These are phyloP conservation scores for Globisporangium perplexum DNA, from an alignment of 352 stramenopile genomes.

Conservation along the genomic window DNA sequence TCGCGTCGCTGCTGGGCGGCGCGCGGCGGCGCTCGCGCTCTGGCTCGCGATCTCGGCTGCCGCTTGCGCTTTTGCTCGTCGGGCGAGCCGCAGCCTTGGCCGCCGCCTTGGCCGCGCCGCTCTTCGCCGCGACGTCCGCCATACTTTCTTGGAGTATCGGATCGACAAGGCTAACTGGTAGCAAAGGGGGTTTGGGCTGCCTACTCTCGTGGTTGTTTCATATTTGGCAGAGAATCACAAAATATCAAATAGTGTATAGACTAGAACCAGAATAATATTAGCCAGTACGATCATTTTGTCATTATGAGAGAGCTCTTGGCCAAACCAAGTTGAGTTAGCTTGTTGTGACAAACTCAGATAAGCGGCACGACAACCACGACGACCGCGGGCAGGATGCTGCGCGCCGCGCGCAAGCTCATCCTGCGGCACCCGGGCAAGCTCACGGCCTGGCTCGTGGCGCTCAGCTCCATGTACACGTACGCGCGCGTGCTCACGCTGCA, in stretches of 20 bases:
- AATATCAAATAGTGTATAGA: too few relatives aligned
- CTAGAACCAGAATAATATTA: too few relatives aligned
- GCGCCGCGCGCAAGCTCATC: conserved; percentile 41
- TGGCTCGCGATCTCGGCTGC: conserved; percentile 10
- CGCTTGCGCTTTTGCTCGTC: conserved; percentile 12
- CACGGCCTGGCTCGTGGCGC: conserved; percentile 33
- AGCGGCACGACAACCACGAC: neutral
- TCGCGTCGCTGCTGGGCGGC: conserved; percentile 46
- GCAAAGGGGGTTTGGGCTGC: too few relatives aligned
- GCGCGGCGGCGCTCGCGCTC: conserved; percentile 28
- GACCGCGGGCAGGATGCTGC: conserved; percentile 6
- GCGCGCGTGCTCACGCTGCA: conserved; percentile 62
- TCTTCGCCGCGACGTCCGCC: neutral
- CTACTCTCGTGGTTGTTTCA: too few relatives aligned
- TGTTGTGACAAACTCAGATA: neutral
- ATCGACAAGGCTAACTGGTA: neutral
- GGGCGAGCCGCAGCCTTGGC: neutral
- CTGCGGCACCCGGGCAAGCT: conserved; percentile 60
- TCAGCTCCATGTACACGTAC: conserved; percentile 64
- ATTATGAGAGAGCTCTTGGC: too few relatives aligned
- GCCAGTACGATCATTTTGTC: too few relatives aligned
- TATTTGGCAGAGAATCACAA: too few relatives aligned
- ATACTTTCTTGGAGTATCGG: neutral
- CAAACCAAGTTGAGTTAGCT: too few relatives aligned
- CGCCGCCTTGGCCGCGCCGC: too few relatives aligned